Conservation (phyloP, 371 early-diverging fungal species). For the Batrachochytrium dendrobatidis region DNA sequence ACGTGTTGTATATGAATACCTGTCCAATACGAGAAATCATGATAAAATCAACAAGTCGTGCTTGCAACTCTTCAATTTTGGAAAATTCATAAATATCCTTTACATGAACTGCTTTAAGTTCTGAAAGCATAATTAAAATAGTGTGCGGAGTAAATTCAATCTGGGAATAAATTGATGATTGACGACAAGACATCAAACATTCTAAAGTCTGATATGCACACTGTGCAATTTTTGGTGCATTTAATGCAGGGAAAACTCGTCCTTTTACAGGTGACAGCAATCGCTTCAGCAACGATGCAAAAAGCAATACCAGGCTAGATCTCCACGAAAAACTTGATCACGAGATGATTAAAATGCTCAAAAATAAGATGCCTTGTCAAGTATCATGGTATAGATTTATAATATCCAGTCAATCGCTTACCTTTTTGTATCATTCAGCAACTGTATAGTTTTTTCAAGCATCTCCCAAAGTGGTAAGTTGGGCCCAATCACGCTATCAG, state of each 20-base stretch:
- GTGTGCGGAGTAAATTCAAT: background rate
- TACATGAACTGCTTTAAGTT: background rate
- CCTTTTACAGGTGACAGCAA: too few relatives aligned
- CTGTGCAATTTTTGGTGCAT: too few relatives aligned
- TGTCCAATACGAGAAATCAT: background rate
- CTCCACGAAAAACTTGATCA: background rate
- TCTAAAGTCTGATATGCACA: too few relatives aligned
- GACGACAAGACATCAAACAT: too few relatives aligned
- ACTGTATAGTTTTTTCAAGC: background rate
- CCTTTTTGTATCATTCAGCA: background rate
- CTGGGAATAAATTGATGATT: too few relatives aligned
- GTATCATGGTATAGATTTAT: background rate
- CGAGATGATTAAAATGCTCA: background rate
- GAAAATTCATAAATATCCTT: background rate
- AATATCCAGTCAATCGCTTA: background rate
- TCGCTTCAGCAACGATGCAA: background rate
- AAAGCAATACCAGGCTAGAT: background rate
- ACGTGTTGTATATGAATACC: too few relatives aligned
- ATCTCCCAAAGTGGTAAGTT: background rate
- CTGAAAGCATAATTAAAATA: background rate
- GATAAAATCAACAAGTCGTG: background rate
- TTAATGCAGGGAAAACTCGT: too few relatives aligned
- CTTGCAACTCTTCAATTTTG: background rate
- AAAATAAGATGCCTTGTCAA: background rate
- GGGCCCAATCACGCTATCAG: conserved; percentile 2